Evolutionary conservation across 163 green algal species (phyloP), one percentile per base, ranked within the genome.

Genomic region (Chlamydomonas reinhardtii): DNA sequence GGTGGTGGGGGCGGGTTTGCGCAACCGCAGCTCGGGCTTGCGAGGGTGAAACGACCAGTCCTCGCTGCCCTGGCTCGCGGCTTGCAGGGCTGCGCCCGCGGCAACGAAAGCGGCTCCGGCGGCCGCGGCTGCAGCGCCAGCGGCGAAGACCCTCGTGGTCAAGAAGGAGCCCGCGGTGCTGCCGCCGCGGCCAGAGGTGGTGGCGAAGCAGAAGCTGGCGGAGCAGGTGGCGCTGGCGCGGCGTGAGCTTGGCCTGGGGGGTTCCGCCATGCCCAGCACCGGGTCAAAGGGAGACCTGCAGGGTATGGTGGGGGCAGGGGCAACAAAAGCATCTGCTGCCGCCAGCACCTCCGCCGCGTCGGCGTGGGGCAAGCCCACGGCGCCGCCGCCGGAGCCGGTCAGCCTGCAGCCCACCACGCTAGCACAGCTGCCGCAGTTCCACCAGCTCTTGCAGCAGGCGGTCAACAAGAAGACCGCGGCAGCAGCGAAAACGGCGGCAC

Each of bases 361-460:
- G 6, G 84, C 84, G 29, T 89, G 84, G 75, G 84, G 66, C 62
- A 80, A 81, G 68, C 75, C 75, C 6, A 34, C 56, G 4, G 22
- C 68, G 48, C 27, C 84, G 9, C 75, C 75, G 52, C 24, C 31
- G 14, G 37, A 29, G 27, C 27, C 54, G 24, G 17, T 74, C 34
- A 75, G 34, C 31, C 83, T 37, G n/a, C 72, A 83, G 56, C 62
- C 52, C 32, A 62, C 73, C 24, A 90, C 76, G 77, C 77, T 90
- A 31, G 71, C 77, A 12, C 71, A 87, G 72, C 71, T 86, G 12
- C 85, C 86, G 25, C 86, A 88, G 56, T 35, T 90, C 8, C 78
- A 87, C 16, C 85, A 90, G 65, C 79, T 90, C 22, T 39, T 90
- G 5, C 56, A 86, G 34, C 80, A 86, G 24, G 80, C 80, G 25